Evolutionary conservation across 2,329 filamentous ascomycete species (phyloP), one percentile per base, ranked within the genome.

Genomic region (Neoarthrinium moseri): DNA sequence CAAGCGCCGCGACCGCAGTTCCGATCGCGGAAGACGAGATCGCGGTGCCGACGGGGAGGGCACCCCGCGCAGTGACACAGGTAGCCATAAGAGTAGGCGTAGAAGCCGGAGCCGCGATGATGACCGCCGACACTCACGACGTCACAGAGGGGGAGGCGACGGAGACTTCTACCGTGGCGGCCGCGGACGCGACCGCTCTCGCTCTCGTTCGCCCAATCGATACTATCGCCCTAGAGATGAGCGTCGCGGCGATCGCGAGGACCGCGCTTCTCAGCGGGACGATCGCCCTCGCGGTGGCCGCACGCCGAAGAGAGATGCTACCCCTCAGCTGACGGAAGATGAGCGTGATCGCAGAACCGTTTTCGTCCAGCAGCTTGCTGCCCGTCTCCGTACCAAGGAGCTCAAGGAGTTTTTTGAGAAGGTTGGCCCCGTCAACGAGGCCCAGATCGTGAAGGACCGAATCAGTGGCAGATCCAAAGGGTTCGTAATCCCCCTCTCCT

Each of bases 381-480:
- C 91, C 56, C 89, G 94, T 62, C 80, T 97, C 54, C 86, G 92
- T 58, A 96, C 89, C 46, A 91, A 90, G 62, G 91, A 97, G 68
- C 78, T 99, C 53, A 92, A 95, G 67, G 81, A 85, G 51, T 99
- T 99, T 68, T 99, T 99, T 63, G 90, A 96, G 67, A 91, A 92
- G 70, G 87, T 94, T 59, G 94, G 94, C 52, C 85, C 89, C 30
- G 94, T 99, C 45, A 95, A 94, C 59, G 94, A 97, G 67, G 94
- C 94, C 41, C 94, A 97, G 73, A 99, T 99, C 61, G 94, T 99
- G 43, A 97, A 97, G 71, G 94, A 99, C 61, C 83, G 94, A 52
- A 91, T 99, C 52, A 96, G 91, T 71, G 89, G 91, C 59, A 89
- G 94, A 71, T 96, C 91, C 52, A 99, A 99, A 78, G 94, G 94